Evolutionary conservation across 306 rosid species (phyloP).

Genomic region (Gleditsia sinensis): DNA sequence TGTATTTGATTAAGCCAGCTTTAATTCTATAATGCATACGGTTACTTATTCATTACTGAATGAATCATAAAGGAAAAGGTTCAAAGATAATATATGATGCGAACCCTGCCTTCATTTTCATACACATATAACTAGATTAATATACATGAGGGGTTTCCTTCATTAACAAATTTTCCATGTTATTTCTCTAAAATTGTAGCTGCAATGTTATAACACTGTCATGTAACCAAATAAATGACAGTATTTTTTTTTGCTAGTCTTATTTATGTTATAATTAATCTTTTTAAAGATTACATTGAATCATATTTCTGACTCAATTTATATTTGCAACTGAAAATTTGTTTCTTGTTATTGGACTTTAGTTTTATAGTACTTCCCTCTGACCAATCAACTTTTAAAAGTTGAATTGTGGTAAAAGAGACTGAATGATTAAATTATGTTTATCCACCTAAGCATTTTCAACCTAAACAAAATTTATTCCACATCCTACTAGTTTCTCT

Average conservation of each 20-base stretch:
- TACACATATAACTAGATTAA: not conserved
- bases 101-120: not conserved
- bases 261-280: not conserved
- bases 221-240: not conserved
- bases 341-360: not conserved
- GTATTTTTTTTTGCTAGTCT: not conserved
- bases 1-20: not conserved
- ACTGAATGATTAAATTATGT: conserved; percentile 13
- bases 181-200: not conserved
- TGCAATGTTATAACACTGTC: not conserved
- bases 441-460: conserved; percentile 2
- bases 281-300: not conserved
- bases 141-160: not conserved
- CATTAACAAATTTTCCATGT: not conserved
- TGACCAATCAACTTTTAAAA: not conserved
- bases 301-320: conserved; percentile 8
- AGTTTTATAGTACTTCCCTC: not conserved
- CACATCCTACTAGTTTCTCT: not conserved
- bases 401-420: conserved; percentile 3
- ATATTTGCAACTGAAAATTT: conserved; percentile 7
- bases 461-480: not conserved
- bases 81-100: not conserved
- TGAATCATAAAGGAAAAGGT: not conserved
- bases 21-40: not conserved
- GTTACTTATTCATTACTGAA: not conserved